Base-by-base conservation (phyloP, 1,139 yeast genomes). In the Blastobotrys arbuscula region DNA sequence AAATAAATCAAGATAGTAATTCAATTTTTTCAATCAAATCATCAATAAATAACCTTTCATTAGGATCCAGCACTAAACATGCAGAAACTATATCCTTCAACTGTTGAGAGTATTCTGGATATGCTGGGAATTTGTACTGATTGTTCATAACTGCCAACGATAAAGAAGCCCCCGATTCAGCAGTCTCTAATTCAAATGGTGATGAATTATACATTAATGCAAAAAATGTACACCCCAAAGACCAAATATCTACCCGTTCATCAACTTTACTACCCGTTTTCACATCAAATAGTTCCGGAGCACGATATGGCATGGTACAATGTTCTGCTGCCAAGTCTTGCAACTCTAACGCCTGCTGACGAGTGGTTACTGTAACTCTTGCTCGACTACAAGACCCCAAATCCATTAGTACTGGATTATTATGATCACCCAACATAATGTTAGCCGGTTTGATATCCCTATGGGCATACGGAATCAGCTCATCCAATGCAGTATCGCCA, bases 381-480 rank as follows among this genome's bases (percentile, higher is more conserved):
- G 95, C 94, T 49, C 73, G 75, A 2, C 82, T 68, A 60, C 92
- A 82, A 12, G 94, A 83, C 2, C 97, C 96, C 50, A 90, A 70
- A 60, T 90, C 97, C 59, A 87, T 84, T 47, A 90, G 71, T 1
- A 89, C 89, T 0, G 95, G 95, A 39, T 44, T 42, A 8, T 77
- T 65, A 51, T 81, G 82, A 23, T 81, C 77, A 1, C 85, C 76
- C 9, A 89, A 68, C 92, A 89, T 84, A 20, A 89, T 79, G 61
- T 88, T 89, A 1, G 92, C 95, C 0, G 97, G 97, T 59, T 88
- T 89, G 49, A 90, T 68, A 63, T 89, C 96, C 52, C 89, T 71
- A 64, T 89, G 97, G 0, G 95, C 95, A 64, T 77, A 88, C 1
- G 95, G 86, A 2, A 76, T 72, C 38, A 78, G 67, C 50, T 81